phyloP scores from a whole-genome alignment of 208 protist species.

The Paratrypanosoma confusum region DNA sequence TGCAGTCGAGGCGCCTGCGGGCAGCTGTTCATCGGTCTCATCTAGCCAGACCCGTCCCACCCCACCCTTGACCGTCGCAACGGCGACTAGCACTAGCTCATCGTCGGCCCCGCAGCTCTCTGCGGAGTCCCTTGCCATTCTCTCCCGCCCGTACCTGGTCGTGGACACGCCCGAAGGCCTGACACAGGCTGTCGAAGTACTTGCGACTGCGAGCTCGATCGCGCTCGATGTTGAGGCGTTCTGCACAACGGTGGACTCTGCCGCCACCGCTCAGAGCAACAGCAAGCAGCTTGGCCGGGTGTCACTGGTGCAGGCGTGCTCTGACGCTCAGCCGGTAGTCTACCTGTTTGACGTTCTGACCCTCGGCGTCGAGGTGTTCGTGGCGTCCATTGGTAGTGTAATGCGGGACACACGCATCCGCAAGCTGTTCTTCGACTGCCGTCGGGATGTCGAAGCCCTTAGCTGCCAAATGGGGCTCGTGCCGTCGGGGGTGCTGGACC shows the following conservation, averaged over 20 bases:
- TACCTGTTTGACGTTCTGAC: constrained; percentile 82
- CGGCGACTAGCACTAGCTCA: too few species aligned
- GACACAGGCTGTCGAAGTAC: constrained; percentile 14
- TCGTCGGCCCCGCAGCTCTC: too few species aligned
- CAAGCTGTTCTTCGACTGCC: constrained; percentile 85
- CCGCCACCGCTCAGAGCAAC: constrained; percentile 5
- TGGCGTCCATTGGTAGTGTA: constrained; percentile 18
- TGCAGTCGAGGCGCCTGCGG: too few species aligned
- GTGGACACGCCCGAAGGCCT: constrained; percentile 40
- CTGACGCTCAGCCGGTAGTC: constrained; percentile 36
- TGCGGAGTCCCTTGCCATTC: too few species aligned
- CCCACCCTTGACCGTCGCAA: too few species aligned
- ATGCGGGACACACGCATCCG: constrained; percentile 27
- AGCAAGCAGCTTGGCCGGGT: constrained; percentile 61
- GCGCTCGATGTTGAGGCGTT: constrained; percentile 83
- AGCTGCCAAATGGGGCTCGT: constrained; percentile 61
- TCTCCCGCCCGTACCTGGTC: constrained; percentile 57
- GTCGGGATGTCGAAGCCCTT: constrained; percentile 80
- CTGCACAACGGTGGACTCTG: constrained; percentile 32
- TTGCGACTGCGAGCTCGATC: constrained; percentile 28
- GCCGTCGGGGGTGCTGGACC: constrained; percentile 48
- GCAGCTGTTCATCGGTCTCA: too few species aligned
- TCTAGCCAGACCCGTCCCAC: too few species aligned
- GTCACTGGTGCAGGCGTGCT: constrained; percentile 75
- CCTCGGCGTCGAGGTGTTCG: constrained; percentile 25